These are phyloP conservation scores for Botrytis hyacinthi DNA, from an alignment of 2,329 filamentous ascomycete species.

Conservation along the genomic window DNA sequence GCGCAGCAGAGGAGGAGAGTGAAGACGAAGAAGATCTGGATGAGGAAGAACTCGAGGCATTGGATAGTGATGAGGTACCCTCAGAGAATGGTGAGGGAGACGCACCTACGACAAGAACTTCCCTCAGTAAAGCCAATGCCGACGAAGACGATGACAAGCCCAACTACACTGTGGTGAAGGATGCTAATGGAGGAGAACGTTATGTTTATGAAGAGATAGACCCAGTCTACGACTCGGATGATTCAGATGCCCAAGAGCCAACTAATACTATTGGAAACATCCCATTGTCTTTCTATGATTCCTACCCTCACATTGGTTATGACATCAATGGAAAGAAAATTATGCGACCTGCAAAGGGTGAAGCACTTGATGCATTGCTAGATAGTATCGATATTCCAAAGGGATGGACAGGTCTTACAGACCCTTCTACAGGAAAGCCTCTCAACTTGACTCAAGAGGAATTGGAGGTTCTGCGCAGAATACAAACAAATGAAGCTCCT, in stretches of 20 bases:
- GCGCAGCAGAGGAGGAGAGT: slow-evolving; percentile 46
- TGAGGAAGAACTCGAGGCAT: slow-evolving; percentile 42
- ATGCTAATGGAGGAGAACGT: slow-evolving; percentile 86
- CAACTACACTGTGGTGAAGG: slow-evolving; percentile 61
- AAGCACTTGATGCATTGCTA: slow-evolving; percentile 87
- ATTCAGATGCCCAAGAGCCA: slow-evolving; percentile 76
- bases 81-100: slow-evolving; percentile 40
- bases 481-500: slow-evolving; percentile 85
- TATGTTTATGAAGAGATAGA: slow-evolving; percentile 95
- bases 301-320: slow-evolving; percentile 97
- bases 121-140: slow-evolving; percentile 43
- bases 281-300: slow-evolving; percentile 90
- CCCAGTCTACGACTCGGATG: slow-evolving; percentile 93
- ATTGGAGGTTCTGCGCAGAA: slow-evolving; percentile 79
- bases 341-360: slow-evolving; percentile 89
- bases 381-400: slow-evolving; percentile 97
- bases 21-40: slow-evolving; percentile 45
- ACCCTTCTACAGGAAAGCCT: slow-evolving; percentile 90
- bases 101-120: slow-evolving; percentile 42
- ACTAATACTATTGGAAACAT: slow-evolving; percentile 95
- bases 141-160: slow-evolving; percentile 43
- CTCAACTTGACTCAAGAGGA: slow-evolving; percentile 84
- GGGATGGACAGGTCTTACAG: slow-evolving; percentile 94
- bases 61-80: slow-evolving; percentile 52
- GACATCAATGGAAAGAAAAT: slow-evolving; percentile 99